phyloP scores from a whole-genome alignment of 169 alveolate species.

The Plasmodium fragile region DNA sequence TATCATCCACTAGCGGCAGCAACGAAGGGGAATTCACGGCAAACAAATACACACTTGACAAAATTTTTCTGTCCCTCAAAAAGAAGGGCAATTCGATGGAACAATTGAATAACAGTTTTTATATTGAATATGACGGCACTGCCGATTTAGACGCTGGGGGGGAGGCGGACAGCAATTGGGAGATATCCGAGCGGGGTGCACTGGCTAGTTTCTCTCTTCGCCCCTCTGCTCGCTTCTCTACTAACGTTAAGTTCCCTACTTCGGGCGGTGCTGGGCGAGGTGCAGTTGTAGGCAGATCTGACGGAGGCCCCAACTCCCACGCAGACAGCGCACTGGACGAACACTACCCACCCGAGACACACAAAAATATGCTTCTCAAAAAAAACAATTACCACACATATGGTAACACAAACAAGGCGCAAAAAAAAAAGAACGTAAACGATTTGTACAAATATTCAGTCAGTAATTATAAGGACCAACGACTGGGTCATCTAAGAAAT shows the following conservation, averaged over 20 bases:
- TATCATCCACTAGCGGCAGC: background rate
- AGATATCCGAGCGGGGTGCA: background rate
- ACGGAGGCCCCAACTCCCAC: background rate
- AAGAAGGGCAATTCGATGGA: background rate
- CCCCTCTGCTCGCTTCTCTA: background rate
- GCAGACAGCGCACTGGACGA: background rate
- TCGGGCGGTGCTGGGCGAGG: background rate
- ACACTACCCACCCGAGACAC: background rate
- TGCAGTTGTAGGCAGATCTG: background rate
- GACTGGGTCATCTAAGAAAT: background rate
- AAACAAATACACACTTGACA: background rate
- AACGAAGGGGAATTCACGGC: slow-evolving; percentile 16
- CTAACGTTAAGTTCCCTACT: background rate
- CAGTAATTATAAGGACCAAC: background rate
- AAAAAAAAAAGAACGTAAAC: background rate
- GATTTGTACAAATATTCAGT: background rate
- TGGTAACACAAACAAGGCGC: background rate
- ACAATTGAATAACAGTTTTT: background rate
- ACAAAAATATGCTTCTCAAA: background rate
- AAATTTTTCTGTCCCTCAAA: slow-evolving; percentile 20
- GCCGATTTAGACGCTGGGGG: background rate
- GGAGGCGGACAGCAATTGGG: background rate
- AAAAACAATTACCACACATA: background rate
- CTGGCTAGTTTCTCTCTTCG: background rate
- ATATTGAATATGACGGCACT: slow-evolving; percentile 25